Percentiles rank a stretch among this genome's conserved stretches.
Conservation (phyloP, 805 yeast species). For the Debaryomyces castellii region DNA sequence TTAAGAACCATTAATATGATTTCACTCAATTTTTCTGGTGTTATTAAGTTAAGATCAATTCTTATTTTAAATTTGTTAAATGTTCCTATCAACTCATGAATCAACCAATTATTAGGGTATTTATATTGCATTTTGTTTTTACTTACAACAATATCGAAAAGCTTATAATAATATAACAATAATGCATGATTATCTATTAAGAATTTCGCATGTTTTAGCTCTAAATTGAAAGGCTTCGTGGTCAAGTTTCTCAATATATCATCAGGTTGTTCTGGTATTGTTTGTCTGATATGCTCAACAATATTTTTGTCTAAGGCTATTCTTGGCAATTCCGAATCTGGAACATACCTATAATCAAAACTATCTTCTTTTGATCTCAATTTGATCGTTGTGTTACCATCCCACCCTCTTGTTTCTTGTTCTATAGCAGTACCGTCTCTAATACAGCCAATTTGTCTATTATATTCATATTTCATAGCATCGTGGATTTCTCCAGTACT, state of each 20-base stretch:
- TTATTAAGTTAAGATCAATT: conserved; percentile 22
- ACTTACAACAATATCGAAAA: conserved; percentile 29
- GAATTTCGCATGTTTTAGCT: conserved; percentile 73
- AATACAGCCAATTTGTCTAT: conserved; percentile 60
- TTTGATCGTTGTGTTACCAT: conserved; percentile 66
- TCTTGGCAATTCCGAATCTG: conserved; percentile 84
- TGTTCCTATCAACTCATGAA: conserved; percentile 76
- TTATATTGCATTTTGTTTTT: conserved; percentile 26
- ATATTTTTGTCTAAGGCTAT: conserved; percentile 48
- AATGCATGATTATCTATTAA: conserved; percentile 52
- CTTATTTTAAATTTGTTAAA: conserved; percentile 51
- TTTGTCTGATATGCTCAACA: conserved; percentile 36
- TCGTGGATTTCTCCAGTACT: conserved; percentile 75
- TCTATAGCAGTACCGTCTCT: conserved; percentile 27
- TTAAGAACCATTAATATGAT: conserved; percentile 51
- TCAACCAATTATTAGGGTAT: conserved; percentile 71
- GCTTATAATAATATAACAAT: conserved; percentile 50
- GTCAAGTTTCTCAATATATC: conserved; percentile 47
- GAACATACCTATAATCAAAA: conserved; percentile 89
- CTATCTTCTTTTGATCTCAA: conserved; percentile 77
- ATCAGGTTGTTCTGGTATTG: conserved; percentile 66
- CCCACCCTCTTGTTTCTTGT: conserved; percentile 91
- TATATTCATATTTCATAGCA: conserved; percentile 73
- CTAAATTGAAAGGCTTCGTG: conserved; percentile 51
- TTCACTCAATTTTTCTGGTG: conserved; percentile 50